These are phyloP conservation scores for Uronychia setigera DNA, from an alignment of 73 alveolate genomes.

Conservation along the genomic window DNA sequence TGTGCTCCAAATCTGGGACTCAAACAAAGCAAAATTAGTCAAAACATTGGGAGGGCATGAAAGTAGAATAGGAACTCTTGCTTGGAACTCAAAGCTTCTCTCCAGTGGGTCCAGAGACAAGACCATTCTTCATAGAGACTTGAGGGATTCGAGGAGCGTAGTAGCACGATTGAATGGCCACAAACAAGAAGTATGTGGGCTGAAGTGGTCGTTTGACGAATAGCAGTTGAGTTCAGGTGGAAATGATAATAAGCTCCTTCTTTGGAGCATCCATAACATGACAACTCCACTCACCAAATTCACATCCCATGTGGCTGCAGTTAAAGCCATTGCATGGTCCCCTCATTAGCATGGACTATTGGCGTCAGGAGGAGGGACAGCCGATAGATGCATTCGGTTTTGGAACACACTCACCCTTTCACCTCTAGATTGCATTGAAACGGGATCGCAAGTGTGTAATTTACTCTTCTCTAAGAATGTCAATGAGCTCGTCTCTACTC, in stretches of 20 bases:
- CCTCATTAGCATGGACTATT: constrained; percentile 98
- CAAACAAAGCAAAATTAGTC: constrained; percentile 67
- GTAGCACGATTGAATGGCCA: constrained; percentile 61
- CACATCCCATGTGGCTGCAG: constrained; percentile 98
- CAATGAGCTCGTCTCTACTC: constrained; percentile 97
- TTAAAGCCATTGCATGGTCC: constrained; percentile 99
- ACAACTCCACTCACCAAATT: constrained; percentile 69
- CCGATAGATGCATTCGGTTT: constrained; percentile 97
- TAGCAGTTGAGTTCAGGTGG: constrained; percentile 86
- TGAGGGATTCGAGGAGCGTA: constrained; percentile 67
- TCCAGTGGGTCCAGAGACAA: constrained; percentile 97
- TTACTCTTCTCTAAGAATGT: constrained; percentile 94
- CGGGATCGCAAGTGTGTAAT: constrained; percentile 99
- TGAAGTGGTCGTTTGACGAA: constrained; percentile 84
- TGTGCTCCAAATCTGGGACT: constrained; percentile 79
- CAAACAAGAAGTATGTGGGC: constrained; percentile 73
- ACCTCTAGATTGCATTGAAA: constrained; percentile 83
- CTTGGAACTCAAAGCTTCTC: constrained; percentile 85
- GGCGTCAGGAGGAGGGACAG: constrained; percentile 99
- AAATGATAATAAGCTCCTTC: constrained; percentile 77
- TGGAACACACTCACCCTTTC: constrained; percentile 95
- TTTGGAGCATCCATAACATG: constrained; percentile 70
- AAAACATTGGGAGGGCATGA: constrained; percentile 79
- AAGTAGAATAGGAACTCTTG: constrained; percentile 90
- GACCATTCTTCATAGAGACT: constrained; percentile 90